Evolutionary conservation across 805 yeast species (phyloP).

Genomic region (Saccharomycopsis microspora): DNA sequence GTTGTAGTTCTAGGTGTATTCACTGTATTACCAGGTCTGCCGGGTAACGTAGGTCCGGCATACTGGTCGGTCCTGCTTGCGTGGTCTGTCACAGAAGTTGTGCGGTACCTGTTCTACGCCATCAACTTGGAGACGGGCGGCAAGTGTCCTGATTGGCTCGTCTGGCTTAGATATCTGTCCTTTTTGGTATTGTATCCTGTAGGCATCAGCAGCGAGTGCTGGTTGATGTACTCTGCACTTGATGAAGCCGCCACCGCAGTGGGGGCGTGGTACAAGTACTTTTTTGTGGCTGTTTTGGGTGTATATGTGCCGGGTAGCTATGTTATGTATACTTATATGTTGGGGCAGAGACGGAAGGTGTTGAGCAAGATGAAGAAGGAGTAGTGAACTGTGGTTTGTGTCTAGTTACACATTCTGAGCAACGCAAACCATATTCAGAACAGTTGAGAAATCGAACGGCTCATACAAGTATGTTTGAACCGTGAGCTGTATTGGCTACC

Average conservation of each 20-base stretch:
- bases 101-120: slow-evolving; percentile 83
- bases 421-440: no score
- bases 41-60: slow-evolving; percentile 46
- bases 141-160: slow-evolving; percentile 44
- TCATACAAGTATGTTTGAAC: no score
- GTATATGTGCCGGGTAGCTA: slow-evolving; percentile 84
- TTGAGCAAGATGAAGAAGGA: slow-evolving; percentile 30
- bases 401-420: no score
- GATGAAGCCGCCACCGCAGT: slow-evolving; percentile 48
- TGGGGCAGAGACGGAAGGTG: slow-evolving; percentile 75
- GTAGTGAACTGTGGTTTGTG: no score
- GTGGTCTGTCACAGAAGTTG: slow-evolving; percentile 92
- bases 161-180: slow-evolving; percentile 70
- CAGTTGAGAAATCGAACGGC: no score
- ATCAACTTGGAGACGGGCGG: slow-evolving; percentile 41
- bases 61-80: slow-evolving; percentile 63
- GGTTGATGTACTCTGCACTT: slow-evolving; percentile 58
- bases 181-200: slow-evolving; percentile 79
- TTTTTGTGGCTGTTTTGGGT: slow-evolving; percentile 44
- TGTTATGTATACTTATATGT: slow-evolving; percentile 76
- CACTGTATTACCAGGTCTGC: slow-evolving; percentile 59
- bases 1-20: slow-evolving; percentile 77
- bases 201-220: slow-evolving; percentile 82
- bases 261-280: slow-evolving; percentile 40
- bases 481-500: no score